phyloP scores from a whole-genome alignment of 2,329 filamentous ascomycete species.

The Boeremia lycopersici region DNA sequence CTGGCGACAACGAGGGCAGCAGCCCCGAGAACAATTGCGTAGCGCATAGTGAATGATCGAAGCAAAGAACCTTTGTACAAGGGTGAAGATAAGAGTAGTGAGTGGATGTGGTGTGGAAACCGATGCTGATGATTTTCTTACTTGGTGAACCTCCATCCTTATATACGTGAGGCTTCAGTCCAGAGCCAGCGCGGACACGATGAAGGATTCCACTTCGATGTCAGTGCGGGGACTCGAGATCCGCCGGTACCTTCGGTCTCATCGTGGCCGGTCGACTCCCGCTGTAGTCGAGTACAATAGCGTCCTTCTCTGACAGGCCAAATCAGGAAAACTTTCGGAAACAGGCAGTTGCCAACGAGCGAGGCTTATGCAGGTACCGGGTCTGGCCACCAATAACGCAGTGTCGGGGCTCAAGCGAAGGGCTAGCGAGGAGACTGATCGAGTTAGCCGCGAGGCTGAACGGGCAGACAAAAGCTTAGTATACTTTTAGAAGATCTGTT shows the following conservation, averaged over 20 bases:
- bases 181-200: background rate
- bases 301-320: slow-evolving; percentile 8
- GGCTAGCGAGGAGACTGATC: background rate
- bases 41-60: slow-evolving; percentile 25
- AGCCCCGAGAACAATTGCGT: slow-evolving; percentile 27
- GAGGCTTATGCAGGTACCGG: slow-evolving; percentile 14
- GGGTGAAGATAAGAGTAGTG: slow-evolving; percentile 5
- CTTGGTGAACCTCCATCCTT: slow-evolving; percentile 2
- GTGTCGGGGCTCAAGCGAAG: slow-evolving; percentile 2
- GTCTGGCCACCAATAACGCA: slow-evolving; percentile 6
- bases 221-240: background rate
- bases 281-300: slow-evolving; percentile 17
- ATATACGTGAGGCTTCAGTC: slow-evolving; percentile 9
- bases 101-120: slow-evolving; percentile 11
- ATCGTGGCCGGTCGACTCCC: slow-evolving; percentile 7
- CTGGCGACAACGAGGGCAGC: slow-evolving; percentile 30
- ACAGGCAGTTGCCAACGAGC: slow-evolving; percentile 2
- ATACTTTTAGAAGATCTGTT: slow-evolving; percentile 18
- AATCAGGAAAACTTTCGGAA: slow-evolving; percentile 1
- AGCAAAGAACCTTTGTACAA: background rate
- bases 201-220: slow-evolving; percentile 9
- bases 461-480: slow-evolving; percentile 17
- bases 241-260: slow-evolving; percentile 1
- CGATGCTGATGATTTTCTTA: slow-evolving; percentile 7
- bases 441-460: slow-evolving; percentile 12